These are phyloP conservation scores for Acrocalymma vagum DNA, from an alignment of 2,329 filamentous ascomycete genomes.

Conservation along the genomic window DNA sequence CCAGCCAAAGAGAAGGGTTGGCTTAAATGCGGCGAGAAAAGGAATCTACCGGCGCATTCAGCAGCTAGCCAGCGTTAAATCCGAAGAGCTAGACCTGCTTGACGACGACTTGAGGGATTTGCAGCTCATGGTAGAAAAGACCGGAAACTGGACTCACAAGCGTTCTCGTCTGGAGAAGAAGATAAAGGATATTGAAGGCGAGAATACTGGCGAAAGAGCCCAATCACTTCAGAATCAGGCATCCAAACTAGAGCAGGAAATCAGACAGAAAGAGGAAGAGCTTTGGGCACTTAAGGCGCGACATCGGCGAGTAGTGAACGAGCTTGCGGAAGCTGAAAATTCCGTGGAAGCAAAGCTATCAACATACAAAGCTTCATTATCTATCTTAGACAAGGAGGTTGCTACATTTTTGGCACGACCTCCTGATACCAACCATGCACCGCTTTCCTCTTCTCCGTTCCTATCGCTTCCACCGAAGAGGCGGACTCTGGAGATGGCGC, in stretches of 20 bases:
- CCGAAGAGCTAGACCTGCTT: conserved; percentile 71
- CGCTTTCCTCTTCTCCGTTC: conserved; percentile 57
- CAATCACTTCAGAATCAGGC: conserved; percentile 61
- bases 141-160: conserved; percentile 67
- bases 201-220: conserved; percentile 66
- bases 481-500: conserved; percentile 75
- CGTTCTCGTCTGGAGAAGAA: conserved; percentile 63
- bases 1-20: conserved; percentile 60
- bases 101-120: conserved; percentile 65
- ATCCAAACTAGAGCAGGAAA: conserved; percentile 66
- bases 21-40: conserved; percentile 69
- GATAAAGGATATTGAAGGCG: conserved; percentile 63
- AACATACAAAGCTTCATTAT: conserved; percentile 73
- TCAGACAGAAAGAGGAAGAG: conserved; percentile 70
- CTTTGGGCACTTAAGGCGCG: conserved; percentile 68
- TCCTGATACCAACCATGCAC: conserved; percentile 48
- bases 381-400: conserved; percentile 71
- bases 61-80: conserved; percentile 71
- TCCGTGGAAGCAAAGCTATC: conserved; percentile 75
- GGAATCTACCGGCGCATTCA: conserved; percentile 71
- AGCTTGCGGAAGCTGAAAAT: conserved; percentile 71
- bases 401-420: conserved; percentile 66
- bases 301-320: conserved; percentile 66
- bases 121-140: conserved; percentile 65
- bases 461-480: conserved; percentile 69